Base-by-base conservation (phyloP, 2,329 filamentous ascomycete genomes). In the Penicillium occitanis region DNA sequence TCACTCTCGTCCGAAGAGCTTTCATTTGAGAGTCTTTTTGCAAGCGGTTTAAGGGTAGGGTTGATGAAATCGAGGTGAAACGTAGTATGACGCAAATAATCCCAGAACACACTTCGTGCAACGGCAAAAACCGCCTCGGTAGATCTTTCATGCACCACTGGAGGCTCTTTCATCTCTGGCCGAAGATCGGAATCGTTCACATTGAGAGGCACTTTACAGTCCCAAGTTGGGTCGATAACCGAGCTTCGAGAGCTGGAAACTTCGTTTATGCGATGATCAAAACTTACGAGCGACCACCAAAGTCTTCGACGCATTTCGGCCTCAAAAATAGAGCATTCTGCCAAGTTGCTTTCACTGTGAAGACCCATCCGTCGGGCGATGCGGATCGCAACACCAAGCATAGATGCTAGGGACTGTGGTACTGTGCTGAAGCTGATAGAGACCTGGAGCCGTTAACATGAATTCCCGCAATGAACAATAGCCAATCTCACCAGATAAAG, bases 271-370 rank as follows among this genome's bases (percentile, higher is more conserved):
- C 90, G 87, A 67, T 85, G 82, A 74, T 93, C 90, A 69, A 91
- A 89, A 30, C 87, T 81, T 14, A 89, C 83, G 17, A 93, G 81
- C 37, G 87, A 86, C 89, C 89, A 92, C 90, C 89, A 92, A 1
- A 92, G 78, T 44, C 90, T 83, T 60, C 90, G 85, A n/a, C 89
- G 85, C 76, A 90, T 85, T 76, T 92, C 90, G 3, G 86, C 84
- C 71, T 92, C 89, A 63, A 90, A 37, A 81, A 84, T 3, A 77
- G 73, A 69, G 40, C 69, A 74, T 71, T 73, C 77, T 70, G 68
- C 74, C 70, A 85, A 81, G 1, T 79, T 79, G 1, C 85, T 82
- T 72, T 92, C 89, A 46, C 82, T 84, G 69, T 91, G 87, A n/a
- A 91, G 80, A 3, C 88, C 88, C 78, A 92, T 85, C 3, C 88